A percentile compares a stretch with the other conserved stretches of the same genome.
These are phyloP conservation scores for Podospora sp. DNA, from an alignment of 495 filamentous ascomycete species.

Conservation along the genomic window DNA sequence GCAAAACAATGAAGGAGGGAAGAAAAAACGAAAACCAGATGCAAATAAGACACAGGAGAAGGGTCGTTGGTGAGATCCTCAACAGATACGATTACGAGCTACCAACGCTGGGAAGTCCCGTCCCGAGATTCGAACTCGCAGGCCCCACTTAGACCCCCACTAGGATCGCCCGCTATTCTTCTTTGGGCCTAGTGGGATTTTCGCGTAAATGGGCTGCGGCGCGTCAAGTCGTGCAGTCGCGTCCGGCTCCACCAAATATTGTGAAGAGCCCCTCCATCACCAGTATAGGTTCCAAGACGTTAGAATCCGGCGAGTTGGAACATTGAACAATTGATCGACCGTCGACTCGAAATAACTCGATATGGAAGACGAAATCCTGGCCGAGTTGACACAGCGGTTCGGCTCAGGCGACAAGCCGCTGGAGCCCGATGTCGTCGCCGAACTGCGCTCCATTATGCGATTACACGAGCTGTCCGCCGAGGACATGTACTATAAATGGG, in stretches of 20 bases:
- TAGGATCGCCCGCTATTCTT: background rate
- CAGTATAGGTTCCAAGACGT: background rate
- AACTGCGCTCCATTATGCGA: constrained; percentile 81
- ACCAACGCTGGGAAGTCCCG: background rate
- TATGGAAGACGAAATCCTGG: constrained; percentile 34
- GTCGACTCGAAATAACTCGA: background rate
- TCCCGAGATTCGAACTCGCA: background rate
- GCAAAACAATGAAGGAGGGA: background rate
- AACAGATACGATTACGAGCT: constrained; percentile 6
- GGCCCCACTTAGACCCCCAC: background rate
- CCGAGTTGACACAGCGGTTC: constrained; percentile 73
- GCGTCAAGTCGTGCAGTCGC: constrained; percentile 23
- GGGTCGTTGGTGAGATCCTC: constrained; percentile 5
- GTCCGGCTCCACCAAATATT: constrained; percentile 24
- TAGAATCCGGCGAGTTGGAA: background rate
- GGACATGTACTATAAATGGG: constrained; percentile 97
- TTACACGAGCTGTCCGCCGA: constrained; percentile 74
- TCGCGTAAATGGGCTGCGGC: constrained; percentile 34
- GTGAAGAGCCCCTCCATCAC: constrained; percentile 18
- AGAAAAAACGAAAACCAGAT: background rate
- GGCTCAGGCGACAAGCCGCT: constrained; percentile 53
- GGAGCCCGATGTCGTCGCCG: constrained; percentile 70
- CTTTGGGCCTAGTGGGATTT: constrained; percentile 21
- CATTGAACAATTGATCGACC: background rate
- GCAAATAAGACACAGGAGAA: background rate